Conservation (phyloP, 257 asterid species). For the Nicotiana tabacum region DNA sequence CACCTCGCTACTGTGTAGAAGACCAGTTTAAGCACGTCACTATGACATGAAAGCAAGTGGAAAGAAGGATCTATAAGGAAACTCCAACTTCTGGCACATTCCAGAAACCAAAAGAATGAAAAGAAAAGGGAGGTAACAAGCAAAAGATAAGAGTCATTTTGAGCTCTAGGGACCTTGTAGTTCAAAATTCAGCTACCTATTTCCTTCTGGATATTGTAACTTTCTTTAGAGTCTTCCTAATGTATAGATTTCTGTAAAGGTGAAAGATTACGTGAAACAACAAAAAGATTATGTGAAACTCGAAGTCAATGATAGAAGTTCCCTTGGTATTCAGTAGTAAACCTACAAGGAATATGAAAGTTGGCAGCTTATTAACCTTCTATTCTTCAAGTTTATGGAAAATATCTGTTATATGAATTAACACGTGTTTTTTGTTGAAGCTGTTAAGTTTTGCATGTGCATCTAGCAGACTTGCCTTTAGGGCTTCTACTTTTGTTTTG, state of each 20-base stretch:
- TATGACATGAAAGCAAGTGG: not conserved
- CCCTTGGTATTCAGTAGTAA: not conserved
- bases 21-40: not conserved
- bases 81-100: not conserved
- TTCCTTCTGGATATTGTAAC: not conserved
- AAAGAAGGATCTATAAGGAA: not conserved
- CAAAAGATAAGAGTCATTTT: not conserved
- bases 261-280: not conserved
- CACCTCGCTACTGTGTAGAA: not conserved
- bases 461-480: not conserved
- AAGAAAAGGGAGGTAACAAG: not conserved
- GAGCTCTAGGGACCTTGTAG: not conserved
- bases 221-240: constrained; percentile 3
- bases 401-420: not conserved
- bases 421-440: not conserved
- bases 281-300: not conserved
- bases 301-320: not conserved
- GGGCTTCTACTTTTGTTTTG: not conserved
- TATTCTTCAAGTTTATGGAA: not conserved
- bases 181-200: not conserved
- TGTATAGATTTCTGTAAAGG: not conserved
- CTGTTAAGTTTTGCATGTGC: not conserved
- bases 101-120: not conserved
- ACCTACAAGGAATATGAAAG: not conserved
- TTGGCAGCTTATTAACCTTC: not conserved